Evolutionary conservation across 116 monocot genomes (phyloP).

Genomic region (Posidonia oceanica): DNA sequence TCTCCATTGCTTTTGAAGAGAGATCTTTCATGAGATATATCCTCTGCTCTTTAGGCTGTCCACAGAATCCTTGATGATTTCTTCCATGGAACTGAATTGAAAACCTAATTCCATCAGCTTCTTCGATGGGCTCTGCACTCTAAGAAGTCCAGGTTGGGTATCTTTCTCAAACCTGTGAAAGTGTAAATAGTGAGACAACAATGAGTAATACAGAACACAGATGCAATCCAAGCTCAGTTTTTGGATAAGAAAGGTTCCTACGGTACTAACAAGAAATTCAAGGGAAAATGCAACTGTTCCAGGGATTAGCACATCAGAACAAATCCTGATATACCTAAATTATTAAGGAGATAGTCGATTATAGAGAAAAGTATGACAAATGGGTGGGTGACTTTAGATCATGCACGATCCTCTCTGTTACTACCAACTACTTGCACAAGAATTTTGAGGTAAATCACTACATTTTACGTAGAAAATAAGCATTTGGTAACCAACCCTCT

Average conservation of each 20-base stretch:
- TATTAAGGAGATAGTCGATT: no score
- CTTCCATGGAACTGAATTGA: constrained; percentile 58
- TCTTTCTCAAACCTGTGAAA: constrained; percentile 55
- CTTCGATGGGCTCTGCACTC: constrained; percentile 53
- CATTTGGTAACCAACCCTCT: no score
- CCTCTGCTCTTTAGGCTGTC: constrained; percentile 73
- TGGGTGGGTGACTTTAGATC: no score
- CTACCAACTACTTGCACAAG: no score
- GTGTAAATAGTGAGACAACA: background rate
- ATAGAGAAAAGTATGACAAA: no score
- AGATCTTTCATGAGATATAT: constrained; percentile 24
- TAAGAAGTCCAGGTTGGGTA: constrained; percentile 73
- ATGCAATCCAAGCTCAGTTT: background rate
- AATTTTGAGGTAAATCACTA: no score
- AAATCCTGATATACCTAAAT: no score
- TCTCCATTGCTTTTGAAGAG: no score
- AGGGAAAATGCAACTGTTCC: no score
- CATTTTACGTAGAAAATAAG: no score
- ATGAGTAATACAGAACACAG: background rate
- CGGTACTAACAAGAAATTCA: background rate
- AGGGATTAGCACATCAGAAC: no score
- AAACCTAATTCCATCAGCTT: constrained; percentile 77
- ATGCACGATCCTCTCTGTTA: no score
- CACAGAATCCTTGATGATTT: constrained; percentile 71
- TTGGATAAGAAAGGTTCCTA: background rate